Evolutionary conservation across 1,139 yeast genomes (phyloP), one percentile per base, ranked within the genome.

Genomic region (Tardiomyces depauwii): DNA sequence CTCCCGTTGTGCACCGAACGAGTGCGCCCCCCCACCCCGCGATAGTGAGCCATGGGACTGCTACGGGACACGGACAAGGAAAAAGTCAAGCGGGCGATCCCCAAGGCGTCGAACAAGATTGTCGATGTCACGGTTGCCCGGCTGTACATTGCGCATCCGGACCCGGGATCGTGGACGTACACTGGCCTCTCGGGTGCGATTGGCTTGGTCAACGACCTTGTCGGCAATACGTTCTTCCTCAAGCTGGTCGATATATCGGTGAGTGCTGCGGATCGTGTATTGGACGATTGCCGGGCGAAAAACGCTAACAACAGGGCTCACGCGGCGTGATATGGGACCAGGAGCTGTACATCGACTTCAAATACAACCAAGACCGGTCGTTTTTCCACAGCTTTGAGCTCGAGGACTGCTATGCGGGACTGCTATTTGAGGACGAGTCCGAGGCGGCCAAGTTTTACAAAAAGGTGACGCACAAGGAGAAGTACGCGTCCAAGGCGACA

Each of bases 321-420:
- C 71, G 85, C 40, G 97, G 97, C 18, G 95, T 91, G 1, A 54
- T 91, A 0, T 91, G 98, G 98, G 98, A 91, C 63, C 98, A 91
- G 63, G 98, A 91, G 63, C 66, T 91, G 43, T 91, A 86, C 60
- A 81, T 87, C 10, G 83, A 85, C 57, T 88, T 91, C 62, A 82
- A 81, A 53, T 91, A 91, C 65, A 77, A 84, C 61, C 97, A 91
- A 64, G 98, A 91, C 62, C 76, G 98, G 23, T 81, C 94, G 44
- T 91, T 86, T 65, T 91, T 91, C 72, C 98, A 91, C 62, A 76
- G 95, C 10, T 91, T 91, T 67, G 98, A 91, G 67, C 71, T 87
- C 48, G 97, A 91, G 57, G 94, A 86, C 23, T 89, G 96, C 61
- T 73, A 74, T 49, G 89, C 80, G n/a, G 98, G 97, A 0, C 69